These are phyloP conservation scores for Herpetomonas tarakana DNA, from an alignment of 208 protist species.

Conservation along the genomic window DNA sequence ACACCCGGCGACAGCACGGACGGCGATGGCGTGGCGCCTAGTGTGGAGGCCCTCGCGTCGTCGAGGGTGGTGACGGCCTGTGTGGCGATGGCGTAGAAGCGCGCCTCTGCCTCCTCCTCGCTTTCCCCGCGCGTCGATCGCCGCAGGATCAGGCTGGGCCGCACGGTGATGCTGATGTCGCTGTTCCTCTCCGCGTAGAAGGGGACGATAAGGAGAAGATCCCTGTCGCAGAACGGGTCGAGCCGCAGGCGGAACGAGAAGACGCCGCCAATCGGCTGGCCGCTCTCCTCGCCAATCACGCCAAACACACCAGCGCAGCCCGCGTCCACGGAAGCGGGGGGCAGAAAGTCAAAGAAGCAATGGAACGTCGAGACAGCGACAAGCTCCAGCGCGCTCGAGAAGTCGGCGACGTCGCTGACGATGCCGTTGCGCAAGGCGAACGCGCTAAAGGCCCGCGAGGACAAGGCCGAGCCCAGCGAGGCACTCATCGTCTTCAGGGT, in stretches of 20 bases:
- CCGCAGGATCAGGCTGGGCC: constrained; percentile 31
- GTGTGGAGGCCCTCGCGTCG: constrained; percentile 15
- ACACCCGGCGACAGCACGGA: neutral
- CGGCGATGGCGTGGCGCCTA: neutral
- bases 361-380: constrained; percentile 24
- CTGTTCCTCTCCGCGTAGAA: constrained; percentile 27
- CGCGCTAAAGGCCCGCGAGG: constrained; percentile 26
- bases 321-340: constrained; percentile 16
- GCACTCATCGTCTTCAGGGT: constrained; percentile 29
- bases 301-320: constrained; percentile 34
- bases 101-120: constrained; percentile 21
- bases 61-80: constrained; percentile 22
- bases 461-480: constrained; percentile 35
- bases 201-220: constrained; percentile 40
- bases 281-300: constrained; percentile 22
- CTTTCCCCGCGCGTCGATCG: constrained; percentile 14
- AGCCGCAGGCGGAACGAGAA: constrained; percentile 27
- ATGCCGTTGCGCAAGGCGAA: constrained; percentile 46
- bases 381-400: constrained; percentile 25
- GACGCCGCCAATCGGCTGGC: constrained; percentile 27
- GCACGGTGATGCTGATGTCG: constrained; percentile 26
- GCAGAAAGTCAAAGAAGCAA: constrained; percentile 57
- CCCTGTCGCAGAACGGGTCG: constrained; percentile 10
- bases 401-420: constrained; percentile 21
- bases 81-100: constrained; percentile 29